Percentiles rank a stretch among this genome's conserved stretches.
phyloP scores from a whole-genome alignment of 2,329 filamentous ascomycete genomes.

The Apiospora sp. region DNA sequence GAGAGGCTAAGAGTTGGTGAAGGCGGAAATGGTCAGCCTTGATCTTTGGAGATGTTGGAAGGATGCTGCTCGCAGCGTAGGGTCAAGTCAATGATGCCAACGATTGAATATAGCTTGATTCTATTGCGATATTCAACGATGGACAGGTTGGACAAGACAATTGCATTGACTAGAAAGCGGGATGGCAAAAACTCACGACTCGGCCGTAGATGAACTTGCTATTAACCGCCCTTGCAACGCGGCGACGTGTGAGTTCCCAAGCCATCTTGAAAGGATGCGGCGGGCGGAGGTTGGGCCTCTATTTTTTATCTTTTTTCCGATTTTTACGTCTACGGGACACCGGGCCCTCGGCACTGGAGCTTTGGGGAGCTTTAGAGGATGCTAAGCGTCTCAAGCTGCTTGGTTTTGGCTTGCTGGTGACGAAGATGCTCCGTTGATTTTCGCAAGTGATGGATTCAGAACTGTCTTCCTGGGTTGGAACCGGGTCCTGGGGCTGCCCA shows the following conservation, averaged over 20 bases:
- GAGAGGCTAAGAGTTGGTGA: conserved; percentile 70
- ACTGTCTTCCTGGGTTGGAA: conserved; percentile 4
- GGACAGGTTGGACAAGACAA: not conserved
- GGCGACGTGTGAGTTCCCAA: conserved; percentile 66
- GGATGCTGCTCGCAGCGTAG: not conserved
- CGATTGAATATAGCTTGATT: not conserved
- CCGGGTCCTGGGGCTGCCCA: conserved; percentile 8
- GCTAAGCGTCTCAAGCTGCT: conserved; percentile 1
- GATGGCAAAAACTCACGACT: conserved; percentile 64
- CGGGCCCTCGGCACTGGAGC: conserved; percentile 21
- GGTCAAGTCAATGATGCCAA: conserved; percentile 12
- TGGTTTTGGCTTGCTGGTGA: not conserved
- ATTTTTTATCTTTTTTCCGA: conserved; percentile 11
- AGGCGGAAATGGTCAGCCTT: conserved; percentile 31
- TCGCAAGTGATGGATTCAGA: conserved; percentile 11
- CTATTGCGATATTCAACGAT: not conserved
- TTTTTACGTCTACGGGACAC: conserved; percentile 8
- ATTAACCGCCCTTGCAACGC: conserved; percentile 71
- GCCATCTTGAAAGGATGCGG: conserved; percentile 52
- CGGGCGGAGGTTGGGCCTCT: not conserved
- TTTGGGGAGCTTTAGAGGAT: not conserved
- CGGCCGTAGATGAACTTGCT: conserved; percentile 77
- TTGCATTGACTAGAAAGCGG: conserved; percentile 64
- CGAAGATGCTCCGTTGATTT: conserved; percentile 21
- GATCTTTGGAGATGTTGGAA: not conserved